Base-by-base conservation (phyloP, 495 filamentous ascomycete genomes). In the Rhypophila decipiens region DNA sequence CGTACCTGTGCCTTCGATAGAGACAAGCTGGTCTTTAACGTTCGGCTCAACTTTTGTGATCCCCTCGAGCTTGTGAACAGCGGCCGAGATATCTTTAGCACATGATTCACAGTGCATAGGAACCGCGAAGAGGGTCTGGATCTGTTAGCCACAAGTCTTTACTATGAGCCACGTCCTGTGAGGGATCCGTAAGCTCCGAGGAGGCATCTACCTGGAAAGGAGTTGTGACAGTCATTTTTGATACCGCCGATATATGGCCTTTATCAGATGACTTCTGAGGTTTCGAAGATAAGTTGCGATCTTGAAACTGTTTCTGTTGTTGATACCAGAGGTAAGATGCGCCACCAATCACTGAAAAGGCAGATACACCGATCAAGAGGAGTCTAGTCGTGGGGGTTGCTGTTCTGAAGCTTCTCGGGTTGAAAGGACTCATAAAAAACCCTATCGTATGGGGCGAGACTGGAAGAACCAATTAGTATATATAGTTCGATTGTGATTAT, bases 71-170 rank as follows among this genome's bases (percentile, higher is more conserved):
- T 84, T 83, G 54, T 80, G 69, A 24, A 98, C 66, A 20, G 87
- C 82, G 44, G 67, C 72, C 24, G 89, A 89, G 50, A 98, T 77
- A 53, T 89, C 84, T 53, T 88, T 84, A 56, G 93, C 80, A 67
- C 93, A 98, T 57, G 72, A 65, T 35, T 94, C 84, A 67, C 93
- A 97, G 65, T 79, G 85, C 77, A 98, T 85, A 20, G 88, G 90
- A 64, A 97, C 93, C 50, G 91, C 87, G 60, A 98, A 96, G 50
- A 90, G 84, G 34, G 90, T 95, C 87, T 96, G 56, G 53, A n/a
- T n/a, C n/a, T n/a, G n/a, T n/a, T n/a, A n/a, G n/a, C n/a, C n/a
- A n/a, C n/a, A n/a, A n/a, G n/a, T n/a, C n/a, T n/a, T n/a, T n/a
- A n/a, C n/a, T n/a, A n/a, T n/a, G n/a, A n/a, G n/a, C n/a, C n/a